Evolutionary conservation across 164 flowering plant species (phyloP).

Genomic region (Saururus chinensis): DNA sequence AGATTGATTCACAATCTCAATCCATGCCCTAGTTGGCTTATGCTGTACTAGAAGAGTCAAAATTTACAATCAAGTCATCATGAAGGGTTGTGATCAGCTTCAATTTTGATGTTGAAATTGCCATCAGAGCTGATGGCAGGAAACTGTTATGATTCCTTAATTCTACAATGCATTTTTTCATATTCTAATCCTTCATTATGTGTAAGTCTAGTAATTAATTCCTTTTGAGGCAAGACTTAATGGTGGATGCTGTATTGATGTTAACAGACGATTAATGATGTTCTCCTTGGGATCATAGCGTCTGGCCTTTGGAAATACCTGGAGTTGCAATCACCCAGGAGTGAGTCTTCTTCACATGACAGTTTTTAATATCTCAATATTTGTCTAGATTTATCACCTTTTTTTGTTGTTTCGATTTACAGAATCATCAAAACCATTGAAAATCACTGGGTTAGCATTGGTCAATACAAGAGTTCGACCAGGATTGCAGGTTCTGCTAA

Average conservation of each 20-base stretch:
- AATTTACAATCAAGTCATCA: no score
- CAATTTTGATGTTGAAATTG: neutral
- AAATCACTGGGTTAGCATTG: conserved; percentile 64
- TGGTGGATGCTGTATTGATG: neutral
- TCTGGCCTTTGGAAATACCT: conserved; percentile 55
- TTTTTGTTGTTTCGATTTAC: neutral
- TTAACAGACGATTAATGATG: conserved; percentile 80
- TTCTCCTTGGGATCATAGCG: conserved; percentile 63
- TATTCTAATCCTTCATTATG: no score
- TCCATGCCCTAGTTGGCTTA: no score
- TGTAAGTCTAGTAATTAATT: neutral
- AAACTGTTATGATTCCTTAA: neutral
- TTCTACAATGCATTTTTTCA: no score
- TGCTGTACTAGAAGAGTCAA: neutral
- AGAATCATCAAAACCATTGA: conserved; percentile 23
- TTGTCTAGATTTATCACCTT: neutral
- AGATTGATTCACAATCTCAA: no score
- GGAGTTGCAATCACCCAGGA: conserved; percentile 27
- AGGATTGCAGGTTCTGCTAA: conserved; percentile 46
- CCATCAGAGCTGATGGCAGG: neutral
- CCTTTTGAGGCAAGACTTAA: neutral
- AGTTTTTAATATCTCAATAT: neutral
- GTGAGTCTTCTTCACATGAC: conserved; percentile 19
- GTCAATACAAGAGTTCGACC: conserved; percentile 54
- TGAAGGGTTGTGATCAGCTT: neutral